phyloP scores from a whole-genome alignment of 2,329 filamentous ascomycete genomes.

The Cryphonectria parasitica region DNA sequence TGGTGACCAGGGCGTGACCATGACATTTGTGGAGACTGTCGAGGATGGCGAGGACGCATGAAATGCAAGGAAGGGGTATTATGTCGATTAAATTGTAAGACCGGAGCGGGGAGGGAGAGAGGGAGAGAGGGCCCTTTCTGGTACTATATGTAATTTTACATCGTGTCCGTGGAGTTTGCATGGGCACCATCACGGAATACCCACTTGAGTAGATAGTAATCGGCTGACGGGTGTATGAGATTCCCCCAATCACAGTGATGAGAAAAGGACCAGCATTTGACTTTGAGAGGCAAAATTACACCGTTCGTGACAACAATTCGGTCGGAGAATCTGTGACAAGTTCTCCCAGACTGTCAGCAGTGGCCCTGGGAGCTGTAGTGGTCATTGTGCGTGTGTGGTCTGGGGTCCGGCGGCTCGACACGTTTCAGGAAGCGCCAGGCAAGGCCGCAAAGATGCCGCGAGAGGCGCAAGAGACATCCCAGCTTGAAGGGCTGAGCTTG shows the following conservation, averaged over 20 bases:
- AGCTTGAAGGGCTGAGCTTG: background rate
- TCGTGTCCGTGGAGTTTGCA: background rate
- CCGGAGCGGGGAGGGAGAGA: background rate
- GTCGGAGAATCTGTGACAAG: background rate
- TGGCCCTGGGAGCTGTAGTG: background rate
- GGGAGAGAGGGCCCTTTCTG: background rate
- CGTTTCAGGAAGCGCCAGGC: constrained; percentile 19
- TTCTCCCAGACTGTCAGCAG: background rate
- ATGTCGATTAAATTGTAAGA: background rate
- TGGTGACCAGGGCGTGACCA: constrained; percentile 48
- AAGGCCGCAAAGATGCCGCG: constrained; percentile 6
- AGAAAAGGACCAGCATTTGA: background rate
- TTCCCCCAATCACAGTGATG: background rate
- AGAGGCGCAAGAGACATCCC: constrained; percentile 23
- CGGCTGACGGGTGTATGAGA: background rate
- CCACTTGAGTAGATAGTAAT: background rate
- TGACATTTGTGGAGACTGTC: constrained; percentile 51
- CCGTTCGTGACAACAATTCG: background rate
- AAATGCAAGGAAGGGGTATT: background rate
- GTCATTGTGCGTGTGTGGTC: background rate
- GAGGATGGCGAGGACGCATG: constrained; percentile 36
- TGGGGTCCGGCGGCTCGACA: background rate
- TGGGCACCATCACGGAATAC: background rate
- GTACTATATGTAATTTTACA: background rate
- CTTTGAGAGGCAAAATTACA: background rate